These are phyloP conservation scores for Verbascum thapsus DNA, from an alignment of 257 asterid species.

Conservation along the genomic window DNA sequence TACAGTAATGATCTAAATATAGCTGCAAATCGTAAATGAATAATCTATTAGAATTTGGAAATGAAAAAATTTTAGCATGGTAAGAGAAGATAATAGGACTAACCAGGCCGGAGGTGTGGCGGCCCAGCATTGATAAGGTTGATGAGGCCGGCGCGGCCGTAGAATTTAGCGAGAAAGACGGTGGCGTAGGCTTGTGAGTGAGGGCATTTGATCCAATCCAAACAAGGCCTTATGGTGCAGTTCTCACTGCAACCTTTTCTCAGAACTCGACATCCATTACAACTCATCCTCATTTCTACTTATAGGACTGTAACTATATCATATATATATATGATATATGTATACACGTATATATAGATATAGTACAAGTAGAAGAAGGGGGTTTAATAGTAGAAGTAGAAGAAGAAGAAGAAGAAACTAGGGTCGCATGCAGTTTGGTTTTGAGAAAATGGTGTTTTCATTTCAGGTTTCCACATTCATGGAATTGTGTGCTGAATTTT, in stretches of 20 bases:
- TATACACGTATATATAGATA: background rate
- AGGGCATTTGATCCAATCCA: conserved; percentile 71
- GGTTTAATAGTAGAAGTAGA: background rate
- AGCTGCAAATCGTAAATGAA: conserved; percentile 41
- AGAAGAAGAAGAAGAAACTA: conserved; percentile 18
- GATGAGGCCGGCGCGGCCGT: conserved; percentile 90
- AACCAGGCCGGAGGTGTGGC: conserved; percentile 74
- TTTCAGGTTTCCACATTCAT: conserved; percentile 53
- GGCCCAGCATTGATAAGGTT: conserved; percentile 83
- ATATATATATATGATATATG: too few relatives aligned
- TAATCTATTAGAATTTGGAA: background rate
- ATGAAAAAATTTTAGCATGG: background rate
- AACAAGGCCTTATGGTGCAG: conserved; percentile 74
- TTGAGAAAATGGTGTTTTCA: background rate
- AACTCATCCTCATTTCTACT: conserved; percentile 67
- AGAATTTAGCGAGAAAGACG: conserved; percentile 81
- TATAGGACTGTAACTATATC: background rate
- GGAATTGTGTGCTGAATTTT: conserved; percentile 49
- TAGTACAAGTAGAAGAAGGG: background rate
- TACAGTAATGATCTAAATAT: conserved; percentile 71
- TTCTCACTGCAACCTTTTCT: conserved; percentile 79
- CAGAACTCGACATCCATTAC: conserved; percentile 86
- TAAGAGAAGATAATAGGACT: background rate
- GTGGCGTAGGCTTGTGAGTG: conserved; percentile 84
- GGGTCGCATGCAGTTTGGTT: conserved; percentile 49